Percentiles rank a stretch among this genome's conserved stretches.
Evolutionary conservation across 2,329 filamentous ascomycete species (phyloP).

Genomic region (Verticillium longisporum): DNA sequence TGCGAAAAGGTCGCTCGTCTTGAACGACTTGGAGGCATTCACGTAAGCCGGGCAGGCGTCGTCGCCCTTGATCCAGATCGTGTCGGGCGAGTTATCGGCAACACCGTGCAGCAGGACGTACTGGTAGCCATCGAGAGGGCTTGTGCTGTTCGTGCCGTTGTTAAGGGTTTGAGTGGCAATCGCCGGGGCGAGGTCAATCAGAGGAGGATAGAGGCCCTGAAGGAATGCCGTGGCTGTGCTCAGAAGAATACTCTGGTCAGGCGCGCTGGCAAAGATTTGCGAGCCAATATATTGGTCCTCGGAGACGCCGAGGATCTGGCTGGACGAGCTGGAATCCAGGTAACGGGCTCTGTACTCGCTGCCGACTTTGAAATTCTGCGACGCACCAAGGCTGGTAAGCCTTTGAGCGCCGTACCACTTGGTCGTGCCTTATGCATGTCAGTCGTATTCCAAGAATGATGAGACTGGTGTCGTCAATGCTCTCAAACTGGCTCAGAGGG

Average conservation of each 20-base stretch:
- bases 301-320: constrained; percentile 24
- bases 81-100: constrained; percentile 23
- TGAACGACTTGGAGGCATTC: constrained; percentile 18
- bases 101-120: constrained; percentile 23
- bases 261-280: constrained; percentile 24
- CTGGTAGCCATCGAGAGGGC: constrained; percentile 25
- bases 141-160: constrained; percentile 20
- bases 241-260: constrained; percentile 23
- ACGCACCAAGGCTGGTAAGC: constrained; percentile 25
- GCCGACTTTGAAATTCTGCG: constrained; percentile 23
- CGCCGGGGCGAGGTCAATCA: constrained; percentile 17
- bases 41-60: constrained; percentile 23
- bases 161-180: constrained; percentile 20
- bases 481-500: neutral
- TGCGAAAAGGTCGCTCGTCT: constrained; percentile 18
- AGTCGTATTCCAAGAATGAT: constrained; percentile 1
- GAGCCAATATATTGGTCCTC: constrained; percentile 21
- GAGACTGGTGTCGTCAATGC: neutral
- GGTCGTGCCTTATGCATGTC: constrained; percentile 17
- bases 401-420: constrained; percentile 25
- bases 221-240: constrained; percentile 28
- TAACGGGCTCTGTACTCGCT: constrained; percentile 14
- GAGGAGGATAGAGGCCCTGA: constrained; percentile 26
- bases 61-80: constrained; percentile 29
- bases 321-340: constrained; percentile 16